A percentile compares a stretch with the other conserved stretches of the same genome.
These are phyloP conservation scores for Hevea brasiliensis DNA, from an alignment of 345 rosid species.

Conservation along the genomic window DNA sequence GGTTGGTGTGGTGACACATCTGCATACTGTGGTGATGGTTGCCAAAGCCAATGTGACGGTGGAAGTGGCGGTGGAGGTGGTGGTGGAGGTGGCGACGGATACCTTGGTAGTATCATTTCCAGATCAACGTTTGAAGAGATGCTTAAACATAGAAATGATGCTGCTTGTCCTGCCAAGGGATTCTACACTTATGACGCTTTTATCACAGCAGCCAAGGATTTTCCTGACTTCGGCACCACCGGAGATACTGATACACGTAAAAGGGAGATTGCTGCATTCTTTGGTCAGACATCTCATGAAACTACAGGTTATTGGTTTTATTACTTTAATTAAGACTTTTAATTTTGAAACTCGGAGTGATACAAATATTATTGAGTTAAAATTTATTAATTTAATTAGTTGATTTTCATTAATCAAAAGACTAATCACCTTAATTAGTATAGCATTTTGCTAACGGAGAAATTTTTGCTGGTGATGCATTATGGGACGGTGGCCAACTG, in stretches of 20 bases:
- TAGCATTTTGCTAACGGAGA: too few species aligned
- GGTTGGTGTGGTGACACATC: conserved; percentile 25
- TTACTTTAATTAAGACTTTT: too few species aligned
- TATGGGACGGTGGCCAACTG: conserved; percentile 3
- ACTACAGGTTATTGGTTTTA: conserved; percentile 15
- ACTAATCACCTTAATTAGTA: too few species aligned
- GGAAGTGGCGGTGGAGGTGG: conserved; percentile 11
- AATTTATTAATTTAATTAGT: too few species aligned
- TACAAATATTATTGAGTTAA: too few species aligned
- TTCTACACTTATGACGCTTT: conserved; percentile 24
- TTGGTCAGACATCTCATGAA: conserved; percentile 28
- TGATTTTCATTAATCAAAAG: too few species aligned
- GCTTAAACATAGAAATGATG: conserved; percentile 23
- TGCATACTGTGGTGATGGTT: conserved; percentile 5
- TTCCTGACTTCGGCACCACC: conserved; percentile 19
- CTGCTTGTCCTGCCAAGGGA: conserved; percentile 17
- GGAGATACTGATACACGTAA: conserved; percentile 16
- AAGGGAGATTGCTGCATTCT: conserved; percentile 28
- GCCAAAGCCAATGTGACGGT: conserved; percentile 27
- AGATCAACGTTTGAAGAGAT: background rate
- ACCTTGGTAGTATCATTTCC: conserved; percentile 10
- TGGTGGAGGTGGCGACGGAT: conserved; percentile 9
- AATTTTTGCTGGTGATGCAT: background rate
- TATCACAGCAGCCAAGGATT: conserved; percentile 20
- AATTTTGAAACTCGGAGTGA: too few species aligned